Evolutionary conservation across 2,329 filamentous ascomycete species (phyloP).

Genomic region (Sarocladiaceae sp.): DNA sequence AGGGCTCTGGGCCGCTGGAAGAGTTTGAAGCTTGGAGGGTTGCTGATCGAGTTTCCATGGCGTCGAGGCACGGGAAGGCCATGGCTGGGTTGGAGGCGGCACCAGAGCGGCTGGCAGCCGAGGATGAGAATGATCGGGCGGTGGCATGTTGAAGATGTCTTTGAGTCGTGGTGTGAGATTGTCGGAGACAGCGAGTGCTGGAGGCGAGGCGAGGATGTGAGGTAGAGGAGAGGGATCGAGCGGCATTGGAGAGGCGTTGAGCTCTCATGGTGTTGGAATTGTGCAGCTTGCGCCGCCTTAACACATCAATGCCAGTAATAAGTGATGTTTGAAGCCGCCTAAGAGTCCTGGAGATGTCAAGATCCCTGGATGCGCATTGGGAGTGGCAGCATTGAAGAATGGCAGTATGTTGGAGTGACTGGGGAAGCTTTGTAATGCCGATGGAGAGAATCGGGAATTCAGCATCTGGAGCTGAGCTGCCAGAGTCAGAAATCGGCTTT

Average conservation of each 20-base stretch:
- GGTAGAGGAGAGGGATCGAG: conserved; percentile 1
- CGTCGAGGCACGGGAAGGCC: conserved; percentile 85
- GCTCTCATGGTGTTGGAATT: neutral
- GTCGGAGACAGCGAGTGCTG: neutral
- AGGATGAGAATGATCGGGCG: conserved; percentile 15
- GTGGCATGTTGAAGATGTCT: neutral
- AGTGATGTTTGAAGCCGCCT: no score
- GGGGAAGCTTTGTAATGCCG: conserved; percentile 6
- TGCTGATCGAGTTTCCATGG: conserved; percentile 70
- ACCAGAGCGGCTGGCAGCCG: conserved; percentile 19
- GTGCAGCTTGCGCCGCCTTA: no score
- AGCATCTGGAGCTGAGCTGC: neutral
- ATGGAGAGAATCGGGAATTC: neutral
- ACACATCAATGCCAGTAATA: no score
- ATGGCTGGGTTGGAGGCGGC: conserved; percentile 72
- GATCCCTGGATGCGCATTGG: no score
- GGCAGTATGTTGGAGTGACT: neutral
- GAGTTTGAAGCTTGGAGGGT: conserved; percentile 58
- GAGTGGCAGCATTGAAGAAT: neutral
- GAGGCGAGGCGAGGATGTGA: neutral
- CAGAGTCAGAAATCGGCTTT: no score
- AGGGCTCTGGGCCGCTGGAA: conserved; percentile 79
- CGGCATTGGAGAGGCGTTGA: neutral
- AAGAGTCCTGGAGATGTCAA: no score
- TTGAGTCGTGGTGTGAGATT: neutral